Evolutionary conservation across 345 rosid species (phyloP).

Genomic region (Excoecaria agallocha): DNA sequence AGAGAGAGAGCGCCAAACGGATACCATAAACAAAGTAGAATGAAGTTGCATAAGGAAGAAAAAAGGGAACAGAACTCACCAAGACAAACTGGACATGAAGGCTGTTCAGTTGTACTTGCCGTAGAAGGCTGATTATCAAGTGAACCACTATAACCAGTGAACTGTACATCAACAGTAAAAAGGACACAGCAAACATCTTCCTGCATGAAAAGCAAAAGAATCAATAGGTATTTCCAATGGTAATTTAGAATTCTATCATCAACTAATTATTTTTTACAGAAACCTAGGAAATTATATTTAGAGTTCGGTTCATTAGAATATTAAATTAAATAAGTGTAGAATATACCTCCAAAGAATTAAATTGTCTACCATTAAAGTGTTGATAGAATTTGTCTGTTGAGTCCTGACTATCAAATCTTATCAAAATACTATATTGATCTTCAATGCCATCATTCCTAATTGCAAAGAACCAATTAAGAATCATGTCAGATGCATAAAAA

Average conservation of each 20-base stretch:
- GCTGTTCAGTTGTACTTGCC: slow-evolving; percentile 68
- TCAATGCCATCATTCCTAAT: slow-evolving; percentile 79
- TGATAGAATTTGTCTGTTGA: slow-evolving; percentile 70
- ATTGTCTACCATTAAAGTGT: slow-evolving; percentile 73
- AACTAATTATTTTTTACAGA: not conserved
- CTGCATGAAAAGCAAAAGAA: slow-evolving; percentile 33
- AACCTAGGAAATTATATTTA: not conserved
- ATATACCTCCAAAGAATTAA: slow-evolving; percentile 82
- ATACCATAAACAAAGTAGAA: not conserved
- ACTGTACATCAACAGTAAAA: slow-evolving; percentile 85
- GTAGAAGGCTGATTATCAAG: slow-evolving; percentile 62
- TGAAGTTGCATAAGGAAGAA: not conserved
- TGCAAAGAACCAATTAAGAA: slow-evolving; percentile 7
- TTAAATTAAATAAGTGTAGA: not conserved
- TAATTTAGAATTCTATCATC: not conserved
- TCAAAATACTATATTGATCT: slow-evolving; percentile 69
- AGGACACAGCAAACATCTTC: slow-evolving; percentile 68
- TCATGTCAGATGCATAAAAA: not conserved
- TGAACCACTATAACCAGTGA: slow-evolving; percentile 85
- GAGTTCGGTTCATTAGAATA: not conserved
- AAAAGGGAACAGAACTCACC: slow-evolving; percentile 40
- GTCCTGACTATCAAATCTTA: slow-evolving; percentile 74
- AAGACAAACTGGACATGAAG: slow-evolving; percentile 95
- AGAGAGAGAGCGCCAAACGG: too few relatives aligned
- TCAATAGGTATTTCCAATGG: not conserved